Evolutionary conservation across 1,284 basidiomycete species (phyloP), one percentile per base, ranked within the genome.

Genomic region (Ganoderma lingzhi): DNA sequence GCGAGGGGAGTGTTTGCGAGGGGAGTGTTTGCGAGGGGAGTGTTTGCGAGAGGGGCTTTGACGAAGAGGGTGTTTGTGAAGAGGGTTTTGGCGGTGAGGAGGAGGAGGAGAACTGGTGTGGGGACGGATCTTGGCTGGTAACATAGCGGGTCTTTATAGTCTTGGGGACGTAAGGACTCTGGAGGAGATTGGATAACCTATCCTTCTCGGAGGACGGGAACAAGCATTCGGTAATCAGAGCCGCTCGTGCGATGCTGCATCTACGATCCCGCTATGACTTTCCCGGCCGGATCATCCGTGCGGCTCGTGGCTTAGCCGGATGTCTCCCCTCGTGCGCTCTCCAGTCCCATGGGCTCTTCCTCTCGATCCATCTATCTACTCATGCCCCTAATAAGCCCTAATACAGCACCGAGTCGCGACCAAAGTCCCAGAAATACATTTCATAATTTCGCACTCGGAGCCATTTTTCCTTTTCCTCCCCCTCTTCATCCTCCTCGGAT

Each of bases 231-330:
- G 67, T 62, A 63, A 42, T 41, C 68, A 66, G 63, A 45, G 44
- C 32, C 44, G 64, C 64, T 8, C 45, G 53, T 56, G 23, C 23
- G 23, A 68, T 70, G 70, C 66, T 66, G 9, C 64, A 71, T 70
- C 69, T 66, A 55, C 37, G 63, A 72, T 70, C 69, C 8, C 58
- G 63, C 69, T 70, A 55, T 39, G 62, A 65, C 64, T 58, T 45
- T 0, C 48, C 70, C 72, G 72, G 72, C 72, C 72, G 72, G 72
- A 73, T 71, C 72, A 71, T 71, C 70, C 67, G 69, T 64, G 66
- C 63, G 63, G 66, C 64, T 66, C 66, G 67, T 69, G 30, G 69
- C 68, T 41, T 64, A 58, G 53, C 69, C 67, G 65, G 67, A 37
- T 62, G 35, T 48, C 60, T 51, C 66, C 64, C 64, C 65, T 32